Evolutionary conservation across 352 stramenopile species (phyloP), one percentile per base, ranked within the genome.

Genomic region (Phytophthora pisi): DNA sequence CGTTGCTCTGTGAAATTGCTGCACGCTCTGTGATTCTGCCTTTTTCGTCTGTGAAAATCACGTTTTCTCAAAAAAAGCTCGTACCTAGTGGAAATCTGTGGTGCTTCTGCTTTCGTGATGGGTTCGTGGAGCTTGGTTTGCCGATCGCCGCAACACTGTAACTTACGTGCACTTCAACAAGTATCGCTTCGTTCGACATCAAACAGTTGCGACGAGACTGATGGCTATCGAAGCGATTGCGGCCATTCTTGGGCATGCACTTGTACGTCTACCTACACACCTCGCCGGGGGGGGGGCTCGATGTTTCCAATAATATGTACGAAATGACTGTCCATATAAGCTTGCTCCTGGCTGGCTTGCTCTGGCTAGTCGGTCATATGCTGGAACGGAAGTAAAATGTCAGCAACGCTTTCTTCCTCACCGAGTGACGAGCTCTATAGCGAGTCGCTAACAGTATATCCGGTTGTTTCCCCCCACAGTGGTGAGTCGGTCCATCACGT

Each of bases 401-500:
- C 42, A 47, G 42, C 42, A 16, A 24, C 42, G 16, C 15, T 6
- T 23, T 20, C n/a, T 24, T 2, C 42, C 42, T 24, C 42, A 47
- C 16, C 42, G 42, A 47, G 8, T 47, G 42, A 47, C n/a, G n/a
- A 47, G 42, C 42, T 47, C 42, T 47, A 47, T 47, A 47, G 42
- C 42, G 42, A 47, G 42, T 2, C 6, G 42, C 5, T 26, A 0
- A 26, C 24, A 26, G 24, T 26, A 47, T 6, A 47, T 47, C 13
- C 42, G 42, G 16, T 47, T 47, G 42, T 11, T 24, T 47, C 18
- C 38, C 0, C n/a, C 13, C 36, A 47, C 42, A 47, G 42, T 47
- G 42, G 16, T 24, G 42, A 47, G 40, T 46, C 24, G 24, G 24
- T 26, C 24, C 24, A 26, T 26, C 24, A 26, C 24, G 24, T 26